Evolutionary conservation across 768 basidiomycete genomes (phyloP), one percentile per base, ranked within the genome.

Genomic region (Xerocomus spinulosus): DNA sequence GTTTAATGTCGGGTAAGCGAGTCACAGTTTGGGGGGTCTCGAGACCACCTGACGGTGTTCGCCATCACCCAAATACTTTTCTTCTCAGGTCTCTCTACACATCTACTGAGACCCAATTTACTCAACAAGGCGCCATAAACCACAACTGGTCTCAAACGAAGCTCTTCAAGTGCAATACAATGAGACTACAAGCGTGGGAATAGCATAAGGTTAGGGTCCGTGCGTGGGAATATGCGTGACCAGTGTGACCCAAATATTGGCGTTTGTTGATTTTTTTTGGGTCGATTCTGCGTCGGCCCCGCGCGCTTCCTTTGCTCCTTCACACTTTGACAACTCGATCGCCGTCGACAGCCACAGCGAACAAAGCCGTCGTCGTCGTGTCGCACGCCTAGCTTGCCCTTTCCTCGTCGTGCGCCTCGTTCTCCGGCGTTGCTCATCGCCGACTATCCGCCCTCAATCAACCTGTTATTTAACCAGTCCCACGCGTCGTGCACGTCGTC

Each of bases 401-500:
- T 29, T 42, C 42, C 49, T 53, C 53, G 54, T 60, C 54, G 60
- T 55, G 49, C 44, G 15, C 46, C 34, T 49, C 47, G 54, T 42
- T 44, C 44, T 51, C 61, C 57, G 61, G 51, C 58, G 51, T 44
- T 53, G 39, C 49, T 49, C 59, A 51, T 58, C 51, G 50, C 54
- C 54, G 55, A 52, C 62, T 44, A 44, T 52, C 40, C 51, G 37
- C 44, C 50, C 47, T 57, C 53, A 48, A 57, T 49, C 59, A 56
- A 46, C 42, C 47, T 38, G 39, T 51, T 64, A 68, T 70, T 68
- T 68, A 68, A 64, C 65, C 54, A 55, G 44, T 72, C 68, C 61
- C 72, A 68, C 73, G 73, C 72, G 72, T 73, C 73, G 71, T 69
- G 67, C 72, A 72, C 72, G 66, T 73, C 71, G 73, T 62, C 61